These are phyloP conservation scores for Aspergillus cristatus DNA, from an alignment of 495 filamentous ascomycete species.

Conservation along the genomic window DNA sequence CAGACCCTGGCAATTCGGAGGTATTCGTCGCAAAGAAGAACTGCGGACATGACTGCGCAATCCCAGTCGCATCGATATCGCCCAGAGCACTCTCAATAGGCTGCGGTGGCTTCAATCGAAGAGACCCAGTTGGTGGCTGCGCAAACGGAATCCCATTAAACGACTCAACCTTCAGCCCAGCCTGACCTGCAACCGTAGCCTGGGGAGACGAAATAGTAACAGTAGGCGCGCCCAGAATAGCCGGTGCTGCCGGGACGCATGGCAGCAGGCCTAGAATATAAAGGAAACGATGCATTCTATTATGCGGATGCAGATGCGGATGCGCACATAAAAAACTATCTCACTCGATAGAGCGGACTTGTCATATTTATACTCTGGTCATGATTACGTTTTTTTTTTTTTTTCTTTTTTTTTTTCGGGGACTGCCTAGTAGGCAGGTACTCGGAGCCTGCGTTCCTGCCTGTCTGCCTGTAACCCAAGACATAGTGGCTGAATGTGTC, in stretches of 20 bases:
- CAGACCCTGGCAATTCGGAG: constrained; percentile 23
- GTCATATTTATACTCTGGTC: too few species aligned
- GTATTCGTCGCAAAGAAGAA: constrained; percentile 35
- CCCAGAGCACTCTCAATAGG: constrained; percentile 40
- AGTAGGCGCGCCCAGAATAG: constrained; percentile 22
- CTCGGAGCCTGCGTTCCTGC: too few species aligned
- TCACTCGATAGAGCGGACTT: too few species aligned
- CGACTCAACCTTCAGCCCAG: constrained; percentile 26
- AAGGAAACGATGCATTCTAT: background rate
- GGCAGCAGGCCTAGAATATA: constrained; percentile 3
- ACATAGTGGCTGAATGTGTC: too few species aligned
- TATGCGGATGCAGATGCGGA: too few species aligned
- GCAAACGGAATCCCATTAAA: constrained; percentile 63
- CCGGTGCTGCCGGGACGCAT: constrained; percentile 7
- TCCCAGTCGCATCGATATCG: constrained; percentile 39
- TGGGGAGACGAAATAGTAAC: constrained; percentile 37
- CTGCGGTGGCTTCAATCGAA: constrained; percentile 52
- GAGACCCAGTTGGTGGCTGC: constrained; percentile 45
- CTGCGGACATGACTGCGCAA: constrained; percentile 46
- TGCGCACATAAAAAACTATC: too few species aligned
- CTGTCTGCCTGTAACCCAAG: too few species aligned
- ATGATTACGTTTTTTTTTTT: too few species aligned
- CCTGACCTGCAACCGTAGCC: constrained; percentile 44
- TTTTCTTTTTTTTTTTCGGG: too few species aligned
- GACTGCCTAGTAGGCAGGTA: too few species aligned